Base-by-base conservation (phyloP, 2,329 filamentous ascomycete species). In the Hypoxylon rubiginosum region DNA sequence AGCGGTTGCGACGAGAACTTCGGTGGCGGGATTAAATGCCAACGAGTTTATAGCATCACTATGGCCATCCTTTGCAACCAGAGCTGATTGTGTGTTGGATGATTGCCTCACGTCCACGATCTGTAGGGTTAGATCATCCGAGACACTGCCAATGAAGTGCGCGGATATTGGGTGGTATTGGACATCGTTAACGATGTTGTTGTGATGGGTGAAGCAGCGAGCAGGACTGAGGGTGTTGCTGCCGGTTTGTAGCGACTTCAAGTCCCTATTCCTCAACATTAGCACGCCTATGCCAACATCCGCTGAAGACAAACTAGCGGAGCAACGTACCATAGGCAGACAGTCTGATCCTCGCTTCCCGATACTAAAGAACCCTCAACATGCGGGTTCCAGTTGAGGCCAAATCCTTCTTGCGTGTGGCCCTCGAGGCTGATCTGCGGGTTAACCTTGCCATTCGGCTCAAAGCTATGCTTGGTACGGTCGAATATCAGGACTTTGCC, bases 41-140 rank as follows among this genome's bases (percentile, higher is more conserved):
- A 99, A 84, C n/a, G 93, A 92, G 78, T 99, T 99, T 79, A 99
- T 94, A 17, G 95, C 95, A 79, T 98, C 96, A 8, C 87, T 87
- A 77, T 99, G 97, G 9, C 94, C 94, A 52, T 88, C 85, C 68
- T 87, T 84, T 17, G 89, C 91, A 41, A 90, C 86, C 53, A 92
- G 86, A 4, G 92, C 89, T 0, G 93, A 89, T 69, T 86, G 88
- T 68, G 87, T 88, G 58, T 85, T 90, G 59, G 89, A 86, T 30
- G 85, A 76, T 75, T 88, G 86, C 73, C 96, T 91, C n/a, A 91
- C 86, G 78, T 99, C 96, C 64, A 98, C 86, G 65, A 99, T 91
- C 79, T 97, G 93, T 66, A 98, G 88, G 7, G 93, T 97, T 72
- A 96, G 86, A 77, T 99, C 96, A 77, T 99, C 96, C 3, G 96